Evolutionary conservation across 306 rosid genomes (phyloP).

Genomic region (Cicer cuneatum): DNA sequence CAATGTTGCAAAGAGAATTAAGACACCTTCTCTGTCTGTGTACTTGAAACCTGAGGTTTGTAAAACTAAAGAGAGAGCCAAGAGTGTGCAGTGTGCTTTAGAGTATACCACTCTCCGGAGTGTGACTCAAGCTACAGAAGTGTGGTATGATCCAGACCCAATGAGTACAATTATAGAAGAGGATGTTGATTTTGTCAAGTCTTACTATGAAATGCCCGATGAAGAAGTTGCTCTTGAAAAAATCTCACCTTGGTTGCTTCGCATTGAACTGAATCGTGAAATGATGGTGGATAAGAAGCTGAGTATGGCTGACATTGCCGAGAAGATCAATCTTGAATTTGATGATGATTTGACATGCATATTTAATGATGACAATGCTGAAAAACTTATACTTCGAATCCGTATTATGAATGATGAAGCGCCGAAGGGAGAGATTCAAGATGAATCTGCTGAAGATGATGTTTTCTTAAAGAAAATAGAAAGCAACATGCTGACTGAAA

Average conservation of each 20-base stretch:
- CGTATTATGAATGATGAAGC: conserved; percentile 98
- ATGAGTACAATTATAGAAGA: conserved; percentile 91
- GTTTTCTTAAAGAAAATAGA: conserved; percentile 94
- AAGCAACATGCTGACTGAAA: conserved; percentile 97
- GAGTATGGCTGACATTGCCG: conserved; percentile 99
- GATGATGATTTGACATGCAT: conserved; percentile 95
- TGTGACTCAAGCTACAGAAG: conserved; percentile 98
- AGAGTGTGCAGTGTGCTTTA: conserved; percentile 94
- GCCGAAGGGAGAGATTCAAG: conserved; percentile 87
- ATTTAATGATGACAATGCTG: conserved; percentile 97
- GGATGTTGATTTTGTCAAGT: conserved; percentile 89
- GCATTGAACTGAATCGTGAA: conserved; percentile 94
- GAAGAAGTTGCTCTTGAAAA: conserved; percentile 94
- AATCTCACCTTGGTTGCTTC: conserved; percentile 98
- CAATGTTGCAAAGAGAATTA: conserved; percentile 94
- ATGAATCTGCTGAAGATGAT: conserved; percentile 98
- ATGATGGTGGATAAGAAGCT: conserved; percentile 99
- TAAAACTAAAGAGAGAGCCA: conserved; percentile 96
- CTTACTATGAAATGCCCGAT: conserved; percentile 98
- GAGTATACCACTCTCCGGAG: conserved; percentile 97
- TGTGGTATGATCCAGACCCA: conserved; percentile 99
- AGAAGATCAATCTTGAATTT: conserved; percentile 91
- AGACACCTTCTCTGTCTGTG: conserved; percentile 94
- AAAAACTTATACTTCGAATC: conserved; percentile 89
- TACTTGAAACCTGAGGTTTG: conserved; percentile 80